phyloP scores from a whole-genome alignment of 1,284 basidiomycete genomes.

The Malassezia dermatis region DNA sequence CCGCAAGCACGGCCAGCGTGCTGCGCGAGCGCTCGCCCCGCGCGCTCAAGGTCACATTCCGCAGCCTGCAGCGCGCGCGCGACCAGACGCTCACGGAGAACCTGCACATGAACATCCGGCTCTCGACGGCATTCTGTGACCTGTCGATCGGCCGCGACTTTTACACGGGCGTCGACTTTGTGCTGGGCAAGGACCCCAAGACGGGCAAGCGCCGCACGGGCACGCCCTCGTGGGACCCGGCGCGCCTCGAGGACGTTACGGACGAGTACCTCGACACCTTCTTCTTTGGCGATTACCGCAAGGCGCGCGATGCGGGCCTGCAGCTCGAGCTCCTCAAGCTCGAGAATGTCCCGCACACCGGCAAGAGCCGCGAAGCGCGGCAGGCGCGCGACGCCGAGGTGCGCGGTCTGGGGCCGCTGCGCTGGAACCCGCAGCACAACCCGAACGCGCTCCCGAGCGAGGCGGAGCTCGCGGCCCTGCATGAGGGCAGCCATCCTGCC shows the following conservation, averaged over 20 bases:
- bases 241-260: constrained; percentile 29
- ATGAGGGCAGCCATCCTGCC: constrained; percentile 36
- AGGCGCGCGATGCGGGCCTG: constrained; percentile 27
- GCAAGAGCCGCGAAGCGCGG: constrained; percentile 16
- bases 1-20: constrained; percentile 27
- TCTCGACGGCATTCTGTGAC: constrained; percentile 45
- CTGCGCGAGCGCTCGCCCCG: constrained; percentile 38
- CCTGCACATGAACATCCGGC: constrained; percentile 40
- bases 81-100: constrained; percentile 30
- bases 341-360: constrained; percentile 12
- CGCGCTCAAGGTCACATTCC: constrained; percentile 36
- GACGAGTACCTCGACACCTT: constrained; percentile 23
- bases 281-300: constrained; percentile 31
- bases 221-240: constrained; percentile 28
- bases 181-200: constrained; percentile 33
- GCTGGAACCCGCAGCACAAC: constrained; percentile 38
- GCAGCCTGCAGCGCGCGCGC: constrained; percentile 27
- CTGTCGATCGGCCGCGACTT: constrained; percentile 47
- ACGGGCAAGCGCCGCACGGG: constrained; percentile 39
- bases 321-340: constrained; percentile 25
- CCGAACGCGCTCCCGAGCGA: constrained; percentile 38
- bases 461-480: constrained; percentile 37
- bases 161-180: constrained; percentile 38
- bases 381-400: constrained; percentile 25
- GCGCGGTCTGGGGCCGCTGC: constrained; percentile 30